Conservation (phyloP, 2,329 filamentous ascomycete species). For the Fusarium transvaalense region DNA sequence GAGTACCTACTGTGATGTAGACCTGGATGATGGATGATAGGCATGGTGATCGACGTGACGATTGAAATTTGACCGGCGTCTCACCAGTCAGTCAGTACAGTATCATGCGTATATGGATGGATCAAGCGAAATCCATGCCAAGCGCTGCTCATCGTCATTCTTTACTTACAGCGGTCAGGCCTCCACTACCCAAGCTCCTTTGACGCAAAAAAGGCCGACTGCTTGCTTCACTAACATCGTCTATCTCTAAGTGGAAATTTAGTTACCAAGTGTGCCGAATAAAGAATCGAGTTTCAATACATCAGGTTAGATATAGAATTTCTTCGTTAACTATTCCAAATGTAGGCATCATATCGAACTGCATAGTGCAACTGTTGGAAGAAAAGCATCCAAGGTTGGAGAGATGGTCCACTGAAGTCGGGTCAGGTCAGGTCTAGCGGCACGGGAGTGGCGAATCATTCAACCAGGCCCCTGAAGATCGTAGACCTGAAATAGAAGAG, state of each 20-base stretch:
- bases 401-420: conserved; percentile 5
- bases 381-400: background rate
- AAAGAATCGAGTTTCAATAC: background rate
- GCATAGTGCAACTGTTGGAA: background rate
- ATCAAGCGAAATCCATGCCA: conserved; percentile 18
- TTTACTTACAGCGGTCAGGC: background rate
- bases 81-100: conserved; percentile 8
- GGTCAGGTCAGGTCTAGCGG: conserved; percentile 15
- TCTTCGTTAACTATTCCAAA: background rate
- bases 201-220: background rate
- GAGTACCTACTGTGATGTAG: background rate
- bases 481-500: conserved; percentile 3
- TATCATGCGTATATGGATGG: background rate
- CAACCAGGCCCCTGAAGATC: conserved; percentile 34
- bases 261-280: background rate
- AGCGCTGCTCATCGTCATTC: conserved; percentile 31
- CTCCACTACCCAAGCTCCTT: background rate
- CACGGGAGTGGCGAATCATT: conserved; percentile 35
- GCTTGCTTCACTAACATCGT: conserved; percentile 2
- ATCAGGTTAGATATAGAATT: background rate
- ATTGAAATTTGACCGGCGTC: conserved; percentile 48
- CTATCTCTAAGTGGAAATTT: background rate
- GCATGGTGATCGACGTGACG: conserved; percentile 42
- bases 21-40: background rate
- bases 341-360: background rate